Evolutionary conservation across 1,284 basidiomycete species (phyloP), one percentile per base, ranked within the genome.

Genomic region (Sutorius eximius): DNA sequence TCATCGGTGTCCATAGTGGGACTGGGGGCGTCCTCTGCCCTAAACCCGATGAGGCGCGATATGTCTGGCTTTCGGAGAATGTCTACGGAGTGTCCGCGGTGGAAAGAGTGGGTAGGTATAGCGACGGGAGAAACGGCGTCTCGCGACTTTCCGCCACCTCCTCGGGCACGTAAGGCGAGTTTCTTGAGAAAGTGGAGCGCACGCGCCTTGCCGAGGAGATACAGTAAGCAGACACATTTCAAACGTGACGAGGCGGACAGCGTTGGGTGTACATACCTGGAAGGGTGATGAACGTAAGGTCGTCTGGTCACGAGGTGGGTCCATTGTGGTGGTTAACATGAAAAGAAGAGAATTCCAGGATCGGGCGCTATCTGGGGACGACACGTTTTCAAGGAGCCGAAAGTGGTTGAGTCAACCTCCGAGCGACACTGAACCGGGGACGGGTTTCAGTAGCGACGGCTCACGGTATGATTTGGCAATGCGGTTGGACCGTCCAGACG

Each of bases 1-100:
- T 69, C 67, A 50, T 67, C 67, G 27, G 67, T 61, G 41, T 71
- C 71, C 60, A 59, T 68, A 45, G 24, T 27, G 24, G 55, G 57
- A 56, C 55, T 65, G 49, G 65, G 61, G 37, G 61, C 61, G 51
- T 70, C 65, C 33, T 66, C 63, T 40, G 55, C 59, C 65, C 64
- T 65, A 43, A 76, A 61, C 18, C 66, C 68, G 41, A 78, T 67
- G 57, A 73, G 60, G 1, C 73, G 76, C 33, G 78, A 76, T 67
- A 79, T 72, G 64, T 71, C 78, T 9, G 78, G 77, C 61, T 80
- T 80, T 50, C 57, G 67, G 57, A 61, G 57, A 40, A 70, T 43
- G 53, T 73, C 71, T 51, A 70, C 59, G 18, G 71, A 71, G 43
- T 63, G 70, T 27, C 65, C 59, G 34, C 64, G 69, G 18, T 62